A percentile compares a stretch with the other conserved stretches of the same genome.
Conservation (phyloP, 495 filamentous ascomycete genomes). For the Penicillium soppii region DNA sequence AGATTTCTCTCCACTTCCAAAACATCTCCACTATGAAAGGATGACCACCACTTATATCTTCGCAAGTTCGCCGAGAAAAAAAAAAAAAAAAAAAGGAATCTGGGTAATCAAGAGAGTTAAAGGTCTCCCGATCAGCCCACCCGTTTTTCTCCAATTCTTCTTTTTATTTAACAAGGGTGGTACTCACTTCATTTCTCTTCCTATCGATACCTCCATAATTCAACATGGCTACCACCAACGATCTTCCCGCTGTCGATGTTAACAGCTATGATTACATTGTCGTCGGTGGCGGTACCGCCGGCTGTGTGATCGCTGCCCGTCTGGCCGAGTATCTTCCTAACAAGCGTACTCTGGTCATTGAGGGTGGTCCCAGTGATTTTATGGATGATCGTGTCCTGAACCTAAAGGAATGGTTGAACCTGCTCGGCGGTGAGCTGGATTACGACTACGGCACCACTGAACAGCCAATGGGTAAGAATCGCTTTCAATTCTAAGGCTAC, state of each 20-base stretch:
- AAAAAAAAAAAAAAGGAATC: background rate
- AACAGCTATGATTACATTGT: slow-evolving; percentile 83
- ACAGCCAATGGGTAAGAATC: slow-evolving; percentile 70
- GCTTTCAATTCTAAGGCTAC: background rate
- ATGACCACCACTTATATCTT: slow-evolving; percentile 8
- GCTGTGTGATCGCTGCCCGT: slow-evolving; percentile 77
- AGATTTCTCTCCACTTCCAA: background rate
- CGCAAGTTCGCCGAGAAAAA: slow-evolving; percentile 4
- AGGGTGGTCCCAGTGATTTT: slow-evolving; percentile 62
- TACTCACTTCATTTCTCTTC: too few relatives aligned
- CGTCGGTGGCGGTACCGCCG: slow-evolving; percentile 84
- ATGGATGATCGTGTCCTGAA: slow-evolving; percentile 70
- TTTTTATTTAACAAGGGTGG: too few relatives aligned
- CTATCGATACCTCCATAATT: background rate
- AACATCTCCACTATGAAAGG: background rate
- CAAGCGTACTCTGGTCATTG: slow-evolving; percentile 63
- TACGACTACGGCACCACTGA: slow-evolving; percentile 85
- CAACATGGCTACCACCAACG: slow-evolving; percentile 59
- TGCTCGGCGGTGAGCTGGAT: slow-evolving; percentile 79
- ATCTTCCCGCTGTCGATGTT: slow-evolving; percentile 56
- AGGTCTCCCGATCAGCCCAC: background rate
- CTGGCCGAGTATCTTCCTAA: slow-evolving; percentile 66
- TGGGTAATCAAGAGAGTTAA: background rate
- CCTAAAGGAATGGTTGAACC: slow-evolving; percentile 74
- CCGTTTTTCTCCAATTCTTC: background rate